Evolutionary conservation across 2,329 filamentous ascomycete genomes (phyloP).

Genomic region (Xylariaceae sp.): DNA sequence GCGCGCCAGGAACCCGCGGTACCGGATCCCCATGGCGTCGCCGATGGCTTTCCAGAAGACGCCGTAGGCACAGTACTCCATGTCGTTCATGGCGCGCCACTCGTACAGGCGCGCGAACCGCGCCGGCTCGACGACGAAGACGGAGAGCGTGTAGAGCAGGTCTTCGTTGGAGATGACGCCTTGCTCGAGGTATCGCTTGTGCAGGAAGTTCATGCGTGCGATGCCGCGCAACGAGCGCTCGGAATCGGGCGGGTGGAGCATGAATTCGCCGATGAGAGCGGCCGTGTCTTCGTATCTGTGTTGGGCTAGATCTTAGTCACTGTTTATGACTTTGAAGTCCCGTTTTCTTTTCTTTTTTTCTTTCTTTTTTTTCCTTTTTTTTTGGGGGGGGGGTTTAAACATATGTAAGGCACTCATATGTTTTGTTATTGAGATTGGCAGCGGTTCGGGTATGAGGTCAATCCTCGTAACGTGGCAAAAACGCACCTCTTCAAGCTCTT

Average conservation of each 20-base stretch:
- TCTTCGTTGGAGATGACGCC: conserved; percentile 35
- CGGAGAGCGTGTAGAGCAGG: conserved; percentile 38
- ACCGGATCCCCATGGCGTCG: conserved; percentile 61
- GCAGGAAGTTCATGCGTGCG: conserved; percentile 37
- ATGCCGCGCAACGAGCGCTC: conserved; percentile 32
- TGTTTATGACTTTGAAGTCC: too few species aligned
- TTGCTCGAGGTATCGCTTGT: conserved; percentile 31
- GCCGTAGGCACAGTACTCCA: conserved; percentile 63
- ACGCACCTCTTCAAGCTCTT: conserved; percentile 30
- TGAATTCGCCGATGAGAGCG: conserved; percentile 29
- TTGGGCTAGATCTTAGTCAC: neutral
- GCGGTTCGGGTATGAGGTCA: neutral
- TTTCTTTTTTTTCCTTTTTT: neutral
- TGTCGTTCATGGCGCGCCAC: conserved; percentile 60
- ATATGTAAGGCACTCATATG: neutral
- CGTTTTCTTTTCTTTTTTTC: neutral
- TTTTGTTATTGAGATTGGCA: neutral
- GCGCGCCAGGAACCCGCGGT: conserved; percentile 34
- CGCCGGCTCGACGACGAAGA: conserved; percentile 62
- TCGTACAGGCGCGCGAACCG: conserved; percentile 61
- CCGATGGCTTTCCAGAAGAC: conserved; percentile 68
- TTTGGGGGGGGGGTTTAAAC: too few species aligned
- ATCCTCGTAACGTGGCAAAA: neutral
- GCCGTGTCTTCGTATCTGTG: conserved; percentile 32
- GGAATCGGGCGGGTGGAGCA: conserved; percentile 34